Evolutionary conservation across 495 filamentous ascomycete genomes (phyloP), one percentile per base, ranked within the genome.

Genomic region (Hypoxylon fragiforme): DNA sequence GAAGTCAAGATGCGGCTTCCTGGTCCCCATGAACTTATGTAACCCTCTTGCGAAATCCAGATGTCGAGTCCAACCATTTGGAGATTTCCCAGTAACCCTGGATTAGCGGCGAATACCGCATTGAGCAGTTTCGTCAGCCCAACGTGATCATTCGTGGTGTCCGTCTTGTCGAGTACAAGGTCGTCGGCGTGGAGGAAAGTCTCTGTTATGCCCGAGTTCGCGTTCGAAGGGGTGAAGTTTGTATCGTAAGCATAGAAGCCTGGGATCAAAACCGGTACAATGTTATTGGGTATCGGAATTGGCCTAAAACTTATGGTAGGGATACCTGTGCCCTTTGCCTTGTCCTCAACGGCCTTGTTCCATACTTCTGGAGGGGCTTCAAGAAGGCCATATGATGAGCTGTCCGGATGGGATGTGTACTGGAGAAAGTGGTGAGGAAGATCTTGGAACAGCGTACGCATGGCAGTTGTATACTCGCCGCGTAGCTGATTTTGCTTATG

Each of bases 401-500:
- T 52, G 1, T 30, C n/a, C 0, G 22, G 9, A 12, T 9, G 30
- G 2, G 22, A 0, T 0, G 36, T 1, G 24, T 53, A 64, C n/a
- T 13, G 18, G 7, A 64, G 26, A 46, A 51, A 60, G 2, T 31
- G 7, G 37, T 67, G 65, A 5, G 50, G 49, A 2, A 5, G 0
- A 0, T 46, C 1, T 1, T 36, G 47, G 8, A 28, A 34, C 2
- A 62, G 31, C 11, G 48, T 4, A 14, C 42, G 31, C 48, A 67
- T 60, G 3, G 54, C 54, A 9, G 30, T 42, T 16, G 13, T 16
- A 28, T 67, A 67, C 18, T 67, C 57, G 8, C 9, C 7, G 18
- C 19, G 24, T 28, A 60, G 52, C 18, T 65, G 62, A 14, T 62
- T 64, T 15, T 50, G 18, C 31, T 51, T 57, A 30, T 60, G 48